Conservation (phyloP, 495 filamentous ascomycete species). For the Penicillium pulvis region DNA sequence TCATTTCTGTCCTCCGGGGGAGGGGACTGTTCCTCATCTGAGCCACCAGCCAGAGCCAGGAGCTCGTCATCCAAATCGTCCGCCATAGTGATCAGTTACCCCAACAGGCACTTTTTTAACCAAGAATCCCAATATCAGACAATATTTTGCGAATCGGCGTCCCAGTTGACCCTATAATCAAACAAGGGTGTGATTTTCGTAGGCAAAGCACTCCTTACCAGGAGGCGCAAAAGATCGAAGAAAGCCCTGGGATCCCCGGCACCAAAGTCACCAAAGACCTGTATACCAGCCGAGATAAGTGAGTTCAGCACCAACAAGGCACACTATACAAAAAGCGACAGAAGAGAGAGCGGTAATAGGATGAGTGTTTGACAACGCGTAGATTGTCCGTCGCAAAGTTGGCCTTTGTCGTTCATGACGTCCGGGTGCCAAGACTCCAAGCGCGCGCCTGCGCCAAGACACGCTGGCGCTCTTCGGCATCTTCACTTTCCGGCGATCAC, state of each 20-base stretch:
- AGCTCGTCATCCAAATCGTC: slow-evolving; percentile 86
- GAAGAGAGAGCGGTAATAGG: slow-evolving; percentile 3
- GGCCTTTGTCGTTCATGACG: slow-evolving; percentile 33
- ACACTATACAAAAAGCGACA: slow-evolving; percentile 14
- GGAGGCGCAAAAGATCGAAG: slow-evolving; percentile 20
- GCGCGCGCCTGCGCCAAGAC: slow-evolving; percentile 28
- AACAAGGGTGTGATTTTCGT: neutral
- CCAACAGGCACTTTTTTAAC: slow-evolving; percentile 1
- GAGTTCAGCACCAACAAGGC: neutral
- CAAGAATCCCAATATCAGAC: neutral
- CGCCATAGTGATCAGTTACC: slow-evolving; percentile 43
- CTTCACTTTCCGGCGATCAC: neutral
- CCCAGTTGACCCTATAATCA: neutral
- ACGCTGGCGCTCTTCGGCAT: slow-evolving; percentile 1
- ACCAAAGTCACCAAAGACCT: slow-evolving; percentile 4
- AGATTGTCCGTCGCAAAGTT: slow-evolving; percentile 19
- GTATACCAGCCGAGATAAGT: neutral
- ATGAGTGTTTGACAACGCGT: neutral
- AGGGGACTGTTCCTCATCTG: slow-evolving; percentile 56
- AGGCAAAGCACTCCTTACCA: slow-evolving; percentile 12
- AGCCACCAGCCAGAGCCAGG: slow-evolving; percentile 78
- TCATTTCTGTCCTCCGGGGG: slow-evolving; percentile 34
- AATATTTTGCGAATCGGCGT: neutral
- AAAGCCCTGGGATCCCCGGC: slow-evolving; percentile 1
- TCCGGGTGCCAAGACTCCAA: slow-evolving; percentile 28